A percentile compares a stretch with the other conserved stretches of the same genome.
phyloP scores from a whole-genome alignment of 2,329 filamentous ascomycete genomes.

The Monosporascus sp. region DNA sequence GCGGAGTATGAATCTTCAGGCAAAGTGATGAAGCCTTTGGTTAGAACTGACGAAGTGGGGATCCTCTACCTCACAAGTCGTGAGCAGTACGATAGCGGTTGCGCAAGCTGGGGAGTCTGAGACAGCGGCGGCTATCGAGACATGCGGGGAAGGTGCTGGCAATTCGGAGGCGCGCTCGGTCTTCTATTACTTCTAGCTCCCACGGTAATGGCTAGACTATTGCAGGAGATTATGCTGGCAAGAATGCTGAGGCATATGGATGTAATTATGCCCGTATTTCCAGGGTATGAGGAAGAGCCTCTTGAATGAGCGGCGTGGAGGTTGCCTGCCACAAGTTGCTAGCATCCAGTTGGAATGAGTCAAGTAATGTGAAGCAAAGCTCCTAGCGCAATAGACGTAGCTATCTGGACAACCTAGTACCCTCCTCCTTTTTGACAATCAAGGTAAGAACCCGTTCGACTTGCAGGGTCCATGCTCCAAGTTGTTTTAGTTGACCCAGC shows the following conservation, averaged over 20 bases:
- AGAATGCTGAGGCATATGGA: constrained; percentile 18
- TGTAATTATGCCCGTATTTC: constrained; percentile 15
- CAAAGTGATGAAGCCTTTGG: constrained; percentile 16
- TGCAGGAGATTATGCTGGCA: constrained; percentile 11
- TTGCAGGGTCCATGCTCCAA: constrained; percentile 24
- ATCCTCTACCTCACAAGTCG: constrained; percentile 22
- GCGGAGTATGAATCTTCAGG: constrained; percentile 21
- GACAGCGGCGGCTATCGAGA: constrained; percentile 24
- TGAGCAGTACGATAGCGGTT: constrained; percentile 17
- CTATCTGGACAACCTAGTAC: constrained; percentile 11
- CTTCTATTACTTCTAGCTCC: constrained; percentile 17
- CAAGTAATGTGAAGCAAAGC: constrained; percentile 15
- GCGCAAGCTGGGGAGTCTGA: constrained; percentile 25
- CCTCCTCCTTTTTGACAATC: constrained; percentile 19
- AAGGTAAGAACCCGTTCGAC: constrained; percentile 29
- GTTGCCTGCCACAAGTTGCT: constrained; percentile 12
- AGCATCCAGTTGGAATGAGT: constrained; percentile 12
- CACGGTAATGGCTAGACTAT: constrained; percentile 8
- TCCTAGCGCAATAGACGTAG: constrained; percentile 14
- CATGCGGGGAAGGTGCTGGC: constrained; percentile 15
- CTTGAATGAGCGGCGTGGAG: constrained; percentile 11
- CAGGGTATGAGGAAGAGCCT: constrained; percentile 10
- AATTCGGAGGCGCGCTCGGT: constrained; percentile 18
- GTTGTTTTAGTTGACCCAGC: constrained; percentile 19
- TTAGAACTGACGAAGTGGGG: constrained; percentile 18